Percentiles rank a stretch among this genome's conserved stretches.
These are phyloP conservation scores for Pleurotus tuber-regium DNA, from an alignment of 768 basidiomycete species.

Conservation along the genomic window DNA sequence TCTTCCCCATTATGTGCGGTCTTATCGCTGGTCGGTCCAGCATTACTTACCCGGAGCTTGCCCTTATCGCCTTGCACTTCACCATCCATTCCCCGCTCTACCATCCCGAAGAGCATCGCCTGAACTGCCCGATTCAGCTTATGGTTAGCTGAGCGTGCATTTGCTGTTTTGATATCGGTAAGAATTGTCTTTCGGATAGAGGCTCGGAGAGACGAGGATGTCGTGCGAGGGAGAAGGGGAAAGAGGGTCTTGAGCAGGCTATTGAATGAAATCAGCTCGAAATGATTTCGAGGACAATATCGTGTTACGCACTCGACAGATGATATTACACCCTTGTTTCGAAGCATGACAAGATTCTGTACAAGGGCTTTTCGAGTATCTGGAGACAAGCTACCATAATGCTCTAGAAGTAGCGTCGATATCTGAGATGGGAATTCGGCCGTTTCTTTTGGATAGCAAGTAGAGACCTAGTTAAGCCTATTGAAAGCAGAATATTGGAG, in stretches of 20 bases:
- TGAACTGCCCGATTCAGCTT: conserved; percentile 96
- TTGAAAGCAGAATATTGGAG: not conserved
- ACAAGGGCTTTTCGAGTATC: conserved; percentile 85
- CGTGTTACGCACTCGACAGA: conserved; percentile 79
- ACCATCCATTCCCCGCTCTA: conserved; percentile 86
- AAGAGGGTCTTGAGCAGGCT: conserved; percentile 92
- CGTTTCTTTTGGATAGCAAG: conserved; percentile 92
- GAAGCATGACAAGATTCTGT: conserved; percentile 88
- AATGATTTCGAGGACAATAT: no score
- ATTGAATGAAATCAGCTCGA: conserved; percentile 4
- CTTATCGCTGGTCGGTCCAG: conserved; percentile 35
- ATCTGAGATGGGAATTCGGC: conserved; percentile 82
- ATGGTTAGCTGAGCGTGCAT: conserved; percentile 85
- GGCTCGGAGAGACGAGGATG: conserved; percentile 76
- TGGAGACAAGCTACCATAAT: conserved; percentile 68
- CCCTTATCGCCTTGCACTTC: conserved; percentile 85
- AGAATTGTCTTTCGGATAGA: conserved; percentile 94
- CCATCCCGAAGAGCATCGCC: conserved; percentile 93
- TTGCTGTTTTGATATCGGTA: conserved; percentile 89
- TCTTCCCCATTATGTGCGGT: conserved; percentile 63
- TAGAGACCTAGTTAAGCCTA: conserved; percentile 57
- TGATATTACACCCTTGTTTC: conserved; percentile 89
- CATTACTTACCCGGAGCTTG: conserved; percentile 47
- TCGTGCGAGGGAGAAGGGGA: conserved; percentile 91
- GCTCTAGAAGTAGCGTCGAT: conserved; percentile 73